A percentile compares a stretch with the other conserved stretches of the same genome.
Conservation (phyloP, 768 basidiomycete genomes). For the Strobilomyces dryophilus region DNA sequence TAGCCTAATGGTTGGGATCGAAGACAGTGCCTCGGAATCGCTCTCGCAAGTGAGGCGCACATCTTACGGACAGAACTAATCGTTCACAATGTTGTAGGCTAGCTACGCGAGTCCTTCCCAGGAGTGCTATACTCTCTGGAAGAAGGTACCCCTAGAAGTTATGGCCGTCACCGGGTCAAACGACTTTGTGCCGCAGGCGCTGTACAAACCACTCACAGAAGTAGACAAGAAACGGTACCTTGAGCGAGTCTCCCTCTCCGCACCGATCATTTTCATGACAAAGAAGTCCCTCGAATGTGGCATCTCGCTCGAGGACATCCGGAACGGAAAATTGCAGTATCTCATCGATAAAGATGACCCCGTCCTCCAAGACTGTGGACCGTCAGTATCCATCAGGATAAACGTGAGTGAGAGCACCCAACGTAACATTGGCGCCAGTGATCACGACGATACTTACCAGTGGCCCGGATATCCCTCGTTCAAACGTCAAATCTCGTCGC, state of each 20-base stretch:
- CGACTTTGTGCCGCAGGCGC: slow-evolving; percentile 57
- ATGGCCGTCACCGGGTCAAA: slow-evolving; percentile 30
- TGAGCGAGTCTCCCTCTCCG: slow-evolving; percentile 56
- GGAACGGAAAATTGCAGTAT: slow-evolving; percentile 50
- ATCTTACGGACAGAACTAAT: neutral
- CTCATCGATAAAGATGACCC: slow-evolving; percentile 52
- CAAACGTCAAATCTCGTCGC: slow-evolving; percentile 70
- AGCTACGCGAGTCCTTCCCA: slow-evolving; percentile 3
- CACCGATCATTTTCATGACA: slow-evolving; percentile 57
- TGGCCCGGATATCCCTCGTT: slow-evolving; percentile 77
- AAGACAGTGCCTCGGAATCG: neutral
- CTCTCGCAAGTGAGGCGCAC: slow-evolving; percentile 1
- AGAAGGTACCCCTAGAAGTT: slow-evolving; percentile 2
- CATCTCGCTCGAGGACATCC: slow-evolving; percentile 55
- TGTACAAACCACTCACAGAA: slow-evolving; percentile 68
- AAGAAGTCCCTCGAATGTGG: slow-evolving; percentile 53
- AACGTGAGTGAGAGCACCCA: slow-evolving; percentile 39
- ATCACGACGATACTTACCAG: slow-evolving; percentile 30
- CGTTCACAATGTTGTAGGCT: slow-evolving; percentile 1
- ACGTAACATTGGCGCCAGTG: neutral
- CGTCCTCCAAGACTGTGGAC: slow-evolving; percentile 64
- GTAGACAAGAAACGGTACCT: slow-evolving; percentile 71
- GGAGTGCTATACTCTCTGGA: slow-evolving; percentile 17
- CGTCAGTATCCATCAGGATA: slow-evolving; percentile 68
- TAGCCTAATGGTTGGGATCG: neutral